phyloP scores from a whole-genome alignment of 2,329 filamentous ascomycete species.

The Mycosphaerella arachidis region DNA sequence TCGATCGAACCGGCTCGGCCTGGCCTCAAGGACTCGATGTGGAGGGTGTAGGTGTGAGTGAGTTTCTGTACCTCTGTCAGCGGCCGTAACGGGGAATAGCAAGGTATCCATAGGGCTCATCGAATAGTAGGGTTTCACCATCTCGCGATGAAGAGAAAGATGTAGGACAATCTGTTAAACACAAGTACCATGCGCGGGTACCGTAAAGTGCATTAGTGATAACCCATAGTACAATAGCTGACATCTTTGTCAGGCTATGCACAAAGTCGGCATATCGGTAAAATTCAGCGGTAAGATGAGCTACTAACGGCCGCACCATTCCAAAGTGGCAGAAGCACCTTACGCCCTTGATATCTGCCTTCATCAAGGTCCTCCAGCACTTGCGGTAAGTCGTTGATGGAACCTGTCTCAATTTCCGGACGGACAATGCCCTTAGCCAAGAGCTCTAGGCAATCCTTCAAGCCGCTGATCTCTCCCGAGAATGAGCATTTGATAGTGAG shows the following conservation, averaged over 20 bases:
- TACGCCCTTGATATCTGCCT: constrained; percentile 34
- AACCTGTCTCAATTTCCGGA: constrained; percentile 35
- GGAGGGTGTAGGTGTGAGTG: neutral
- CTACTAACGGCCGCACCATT: neutral
- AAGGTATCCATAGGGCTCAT: neutral
- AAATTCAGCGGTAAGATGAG: neutral
- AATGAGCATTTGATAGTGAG: constrained; percentile 34
- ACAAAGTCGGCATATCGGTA: neutral
- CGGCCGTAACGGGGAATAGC: neutral
- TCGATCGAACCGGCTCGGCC: neutral
- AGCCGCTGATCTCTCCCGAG: constrained; percentile 39
- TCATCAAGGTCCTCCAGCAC: constrained; percentile 35
- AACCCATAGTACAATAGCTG: neutral
- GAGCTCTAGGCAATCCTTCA: constrained; percentile 37
- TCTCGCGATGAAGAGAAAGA: neutral
- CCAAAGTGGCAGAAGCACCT: constrained; percentile 27
- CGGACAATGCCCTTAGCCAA: constrained; percentile 33
- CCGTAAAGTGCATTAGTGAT: neutral
- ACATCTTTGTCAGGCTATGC: neutral
- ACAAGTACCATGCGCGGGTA: neutral
- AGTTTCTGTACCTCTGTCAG: neutral
- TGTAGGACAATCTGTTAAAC: neutral
- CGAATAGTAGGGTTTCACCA: neutral
- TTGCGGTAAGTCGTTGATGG: constrained; percentile 33
- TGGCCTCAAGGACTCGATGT: neutral